Conservation (phyloP, 805 yeast genomes). For the Torulaspora quercuum region DNA sequence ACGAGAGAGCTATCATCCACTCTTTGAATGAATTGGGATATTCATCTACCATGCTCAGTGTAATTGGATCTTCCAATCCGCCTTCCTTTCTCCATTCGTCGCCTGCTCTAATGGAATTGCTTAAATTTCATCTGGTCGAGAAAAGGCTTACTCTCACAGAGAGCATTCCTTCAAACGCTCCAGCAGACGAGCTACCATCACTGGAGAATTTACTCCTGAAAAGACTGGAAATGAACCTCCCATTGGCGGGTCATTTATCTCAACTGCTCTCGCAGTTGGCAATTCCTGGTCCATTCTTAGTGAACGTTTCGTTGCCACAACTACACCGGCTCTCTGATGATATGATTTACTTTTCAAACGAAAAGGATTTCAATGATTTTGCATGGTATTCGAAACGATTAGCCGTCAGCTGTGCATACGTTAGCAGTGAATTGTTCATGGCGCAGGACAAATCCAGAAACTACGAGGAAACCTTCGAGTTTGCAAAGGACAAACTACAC, state of each 20-base stretch:
- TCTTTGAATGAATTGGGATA: conserved; percentile 29
- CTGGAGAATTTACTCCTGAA: conserved; percentile 45
- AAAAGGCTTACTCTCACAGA: conserved; percentile 45
- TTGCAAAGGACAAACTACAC: conserved; percentile 58
- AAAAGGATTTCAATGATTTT: conserved; percentile 64
- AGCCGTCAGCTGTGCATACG: conserved; percentile 64
- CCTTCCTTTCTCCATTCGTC: conserved; percentile 34
- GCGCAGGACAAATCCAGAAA: conserved; percentile 62
- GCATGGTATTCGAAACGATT: conserved; percentile 92
- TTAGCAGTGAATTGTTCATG: conserved; percentile 76
- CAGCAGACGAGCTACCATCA: conserved; percentile 31
- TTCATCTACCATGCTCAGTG: conserved; percentile 29
- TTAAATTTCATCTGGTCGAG: conserved; percentile 52
- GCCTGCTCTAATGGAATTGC: conserved; percentile 44
- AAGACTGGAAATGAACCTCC: conserved; percentile 46
- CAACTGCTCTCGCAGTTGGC: conserved; percentile 54
- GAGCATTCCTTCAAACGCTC: conserved; percentile 33
- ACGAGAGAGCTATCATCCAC: conserved; percentile 33
- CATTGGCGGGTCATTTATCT: conserved; percentile 36
- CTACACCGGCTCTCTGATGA: conserved; percentile 79
- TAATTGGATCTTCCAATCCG: conserved; percentile 33
- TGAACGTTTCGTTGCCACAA: conserved; percentile 54
- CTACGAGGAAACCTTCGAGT: conserved; percentile 55
- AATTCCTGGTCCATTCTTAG: conserved; percentile 56
- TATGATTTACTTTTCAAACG: conserved; percentile 74